Conservation (phyloP, 345 rosid genomes). For the Gossypium thurberi region DNA sequence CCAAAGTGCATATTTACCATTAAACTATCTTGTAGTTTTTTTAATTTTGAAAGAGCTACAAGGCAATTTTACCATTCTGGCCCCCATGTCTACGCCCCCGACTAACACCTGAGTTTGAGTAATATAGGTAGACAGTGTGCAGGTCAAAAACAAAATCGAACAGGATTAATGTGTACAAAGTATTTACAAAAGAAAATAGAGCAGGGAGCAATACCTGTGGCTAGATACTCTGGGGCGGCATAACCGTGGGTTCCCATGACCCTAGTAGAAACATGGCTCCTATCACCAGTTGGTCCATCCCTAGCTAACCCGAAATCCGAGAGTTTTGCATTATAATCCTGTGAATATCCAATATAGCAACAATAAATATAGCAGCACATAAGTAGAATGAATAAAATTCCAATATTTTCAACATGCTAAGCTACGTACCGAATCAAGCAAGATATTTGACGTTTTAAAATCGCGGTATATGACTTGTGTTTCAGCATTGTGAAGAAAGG, state of each 20-base stretch:
- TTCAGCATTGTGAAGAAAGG: no score
- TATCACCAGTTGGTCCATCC: constrained; percentile 88
- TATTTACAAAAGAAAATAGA: neutral
- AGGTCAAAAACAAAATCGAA: no score
- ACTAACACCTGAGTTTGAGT: no score
- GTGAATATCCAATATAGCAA: constrained; percentile 17
- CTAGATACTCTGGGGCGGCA: constrained; percentile 93
- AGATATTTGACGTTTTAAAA: no score
- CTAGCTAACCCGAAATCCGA: constrained; percentile 96
- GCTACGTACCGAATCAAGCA: constrained; percentile 32
- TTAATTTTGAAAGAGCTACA: no score
- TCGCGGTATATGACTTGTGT: no score
- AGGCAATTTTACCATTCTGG: no score
- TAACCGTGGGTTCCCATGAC: constrained; percentile 90
- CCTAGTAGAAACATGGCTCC: constrained; percentile 84
- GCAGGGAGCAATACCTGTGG: constrained; percentile 44
- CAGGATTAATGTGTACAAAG: neutral
- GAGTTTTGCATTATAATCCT: constrained; percentile 81
- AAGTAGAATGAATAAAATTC: constrained; percentile 13
- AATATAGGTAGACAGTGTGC: neutral
- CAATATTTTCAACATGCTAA: constrained; percentile 9
- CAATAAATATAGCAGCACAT: neutral
- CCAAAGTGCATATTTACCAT: no score
- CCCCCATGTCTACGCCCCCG: no score
- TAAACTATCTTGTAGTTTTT: no score